Conservation (phyloP, 139 green algal species). For the Picochlorum sp. region DNA sequence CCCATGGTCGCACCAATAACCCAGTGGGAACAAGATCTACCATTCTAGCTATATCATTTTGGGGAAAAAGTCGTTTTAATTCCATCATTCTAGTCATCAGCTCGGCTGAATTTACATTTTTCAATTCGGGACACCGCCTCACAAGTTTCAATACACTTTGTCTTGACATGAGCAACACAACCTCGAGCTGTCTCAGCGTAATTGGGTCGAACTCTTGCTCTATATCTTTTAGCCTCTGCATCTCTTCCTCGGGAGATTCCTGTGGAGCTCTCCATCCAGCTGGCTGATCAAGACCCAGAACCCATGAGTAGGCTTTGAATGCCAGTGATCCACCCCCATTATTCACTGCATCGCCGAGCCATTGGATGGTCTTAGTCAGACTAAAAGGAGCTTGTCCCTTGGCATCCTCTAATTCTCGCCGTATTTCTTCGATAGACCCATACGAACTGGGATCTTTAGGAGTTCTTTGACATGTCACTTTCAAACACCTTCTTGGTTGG, state of each 20-base stretch:
- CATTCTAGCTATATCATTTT: constrained; percentile 23
- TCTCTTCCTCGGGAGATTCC: background rate
- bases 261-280: background rate
- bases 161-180: constrained; percentile 1
- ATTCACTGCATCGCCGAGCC: constrained; percentile 6
- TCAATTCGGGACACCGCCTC: background rate
- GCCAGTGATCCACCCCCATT: constrained; percentile 7
- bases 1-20: constrained; percentile 14
- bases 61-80: constrained; percentile 18
- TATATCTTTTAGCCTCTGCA: background rate
- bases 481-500: background rate
- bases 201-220: background rate
- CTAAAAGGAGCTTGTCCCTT: constrained; percentile 9
- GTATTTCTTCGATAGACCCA: constrained; percentile 5
- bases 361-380: constrained; percentile 10
- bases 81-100: constrained; percentile 21
- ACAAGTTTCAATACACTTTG: background rate
- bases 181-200: background rate
- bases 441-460: constrained; percentile 12
- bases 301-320: constrained; percentile 8
- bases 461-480: background rate
- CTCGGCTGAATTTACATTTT: background rate
- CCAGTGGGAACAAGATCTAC: constrained; percentile 19
- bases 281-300: constrained; percentile 7
- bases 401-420: constrained; percentile 4